Conservation (phyloP, 768 basidiomycete genomes). For the Agrocybe pediades region DNA sequence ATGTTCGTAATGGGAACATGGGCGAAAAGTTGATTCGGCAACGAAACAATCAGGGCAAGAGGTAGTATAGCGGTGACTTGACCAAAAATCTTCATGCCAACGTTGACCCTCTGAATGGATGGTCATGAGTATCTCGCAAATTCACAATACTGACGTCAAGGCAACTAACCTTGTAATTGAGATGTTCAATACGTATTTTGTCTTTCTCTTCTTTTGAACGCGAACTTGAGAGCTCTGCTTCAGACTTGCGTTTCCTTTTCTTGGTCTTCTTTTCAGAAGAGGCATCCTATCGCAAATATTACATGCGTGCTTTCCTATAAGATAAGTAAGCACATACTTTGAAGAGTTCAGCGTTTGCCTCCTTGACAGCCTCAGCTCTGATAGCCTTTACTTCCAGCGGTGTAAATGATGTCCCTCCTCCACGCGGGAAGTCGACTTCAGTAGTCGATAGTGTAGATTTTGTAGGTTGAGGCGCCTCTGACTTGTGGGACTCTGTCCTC, state of each 20-base stretch:
- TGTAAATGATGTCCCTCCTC: conserved; percentile 88
- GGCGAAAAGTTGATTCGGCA: conserved; percentile 94
- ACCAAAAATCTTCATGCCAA: conserved; percentile 88
- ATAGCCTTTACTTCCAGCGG: conserved; percentile 87
- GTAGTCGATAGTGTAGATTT: conserved; percentile 43
- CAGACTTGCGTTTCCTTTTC: conserved; percentile 51
- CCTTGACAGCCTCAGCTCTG: conserved; percentile 80
- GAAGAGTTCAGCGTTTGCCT: conserved; percentile 82
- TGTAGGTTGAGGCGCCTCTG: conserved; percentile 8
- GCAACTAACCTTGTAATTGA: conserved; percentile 83
- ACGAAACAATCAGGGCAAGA: conserved; percentile 86
- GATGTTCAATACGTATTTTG: conserved; percentile 78
- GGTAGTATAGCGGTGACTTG: conserved; percentile 87
- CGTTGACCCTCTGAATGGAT: conserved; percentile 62
- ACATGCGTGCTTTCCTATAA: not conserved
- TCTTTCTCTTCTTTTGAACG: conserved; percentile 45
- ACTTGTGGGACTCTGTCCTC: conserved; percentile 42
- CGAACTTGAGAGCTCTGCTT: conserved; percentile 29
- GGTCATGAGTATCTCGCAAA: not conserved
- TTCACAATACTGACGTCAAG: not conserved
- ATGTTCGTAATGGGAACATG: conserved; percentile 96
- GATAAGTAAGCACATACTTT: conserved; percentile 32
- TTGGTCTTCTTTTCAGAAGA: conserved; percentile 41
- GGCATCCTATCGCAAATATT: conserved; percentile 36
- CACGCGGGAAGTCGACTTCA: conserved; percentile 93